These are phyloP conservation scores for Fusarium buxicola DNA, from an alignment of 2,329 filamentous ascomycete species.

Conservation along the genomic window DNA sequence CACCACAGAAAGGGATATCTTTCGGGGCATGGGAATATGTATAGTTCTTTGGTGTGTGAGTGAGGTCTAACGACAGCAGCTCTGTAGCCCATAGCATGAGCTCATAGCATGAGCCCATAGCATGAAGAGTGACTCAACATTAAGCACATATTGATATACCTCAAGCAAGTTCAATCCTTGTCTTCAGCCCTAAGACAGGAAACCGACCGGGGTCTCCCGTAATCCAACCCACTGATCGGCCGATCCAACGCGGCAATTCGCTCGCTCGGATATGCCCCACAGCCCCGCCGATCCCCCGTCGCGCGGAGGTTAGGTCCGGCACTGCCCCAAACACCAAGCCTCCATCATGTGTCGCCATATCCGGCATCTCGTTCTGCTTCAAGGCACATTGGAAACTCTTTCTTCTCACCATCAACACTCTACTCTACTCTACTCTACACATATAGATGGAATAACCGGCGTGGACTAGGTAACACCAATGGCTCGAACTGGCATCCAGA, in stretches of 20 bases:
- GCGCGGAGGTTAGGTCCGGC: not conserved
- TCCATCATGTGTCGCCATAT: not conserved
- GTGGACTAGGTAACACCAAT: too few relatives aligned
- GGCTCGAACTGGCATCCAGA: constrained; percentile 45
- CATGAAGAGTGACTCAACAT: too few relatives aligned
- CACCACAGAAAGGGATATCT: constrained; percentile 44
- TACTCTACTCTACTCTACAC: too few relatives aligned
- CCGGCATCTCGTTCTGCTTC: constrained; percentile 5
- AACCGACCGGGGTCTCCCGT: not conserved
- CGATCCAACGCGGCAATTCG: constrained; percentile 2
- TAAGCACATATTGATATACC: too few relatives aligned
- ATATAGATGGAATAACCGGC: too few relatives aligned
- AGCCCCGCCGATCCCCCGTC: not conserved
- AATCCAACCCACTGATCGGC: not conserved
- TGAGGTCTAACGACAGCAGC: not conserved
- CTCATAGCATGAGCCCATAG: too few relatives aligned
- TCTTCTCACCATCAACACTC: too few relatives aligned
- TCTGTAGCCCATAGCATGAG: too few relatives aligned
- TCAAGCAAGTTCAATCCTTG: too few relatives aligned
- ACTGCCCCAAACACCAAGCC: constrained; percentile 15
- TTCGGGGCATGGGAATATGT: constrained; percentile 53
- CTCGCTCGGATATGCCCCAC: constrained; percentile 30
- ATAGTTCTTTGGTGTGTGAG: constrained; percentile 46
- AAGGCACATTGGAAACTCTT: not conserved
- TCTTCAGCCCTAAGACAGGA: not conserved